Evolutionary conservation across 2,329 filamentous ascomycete genomes (phyloP), one percentile per base, ranked within the genome.

Genomic region (Trichoderma koningiopsis): DNA sequence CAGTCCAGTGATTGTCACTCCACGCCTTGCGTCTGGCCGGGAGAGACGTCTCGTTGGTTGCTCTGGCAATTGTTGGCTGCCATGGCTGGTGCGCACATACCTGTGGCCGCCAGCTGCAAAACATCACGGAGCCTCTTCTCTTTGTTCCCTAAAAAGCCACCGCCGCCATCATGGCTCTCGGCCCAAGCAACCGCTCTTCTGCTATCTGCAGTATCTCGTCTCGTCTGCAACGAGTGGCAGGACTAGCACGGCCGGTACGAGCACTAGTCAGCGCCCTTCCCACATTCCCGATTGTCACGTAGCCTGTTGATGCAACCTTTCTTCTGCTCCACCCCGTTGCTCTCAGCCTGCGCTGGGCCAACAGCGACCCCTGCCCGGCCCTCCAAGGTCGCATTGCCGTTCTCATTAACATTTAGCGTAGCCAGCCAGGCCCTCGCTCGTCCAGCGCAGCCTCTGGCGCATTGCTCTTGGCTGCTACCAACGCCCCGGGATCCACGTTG

Each of bases 201-300:
- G 33, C 56, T 16, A 35, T 27, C 19, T 16, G 16, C 22, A 31
- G 35, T 11, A 43, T 43, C 40, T 43, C 37, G 37, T 40, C 40
- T n/a, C 40, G 2, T 43, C 37, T 43, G 40, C 40, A 43, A n/a
- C 40, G 19, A n/a, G 16, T 19, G 16, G 40, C 40, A 43, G 40
- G 40, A 43, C 40, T 43, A 43, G 40, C 40, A 43, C 59, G 33
- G 49, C 33, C 16, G 19, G 53, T 67, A 67, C 55, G 53, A 59
- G 55, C 55, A 67, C 63, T 67, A 67, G 63, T 67, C 63, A 67
- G 55, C 60, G 60, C 58, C 59, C 52, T 69, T 69, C 59, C 67
- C 67, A 63, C 58, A 69, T 69, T 37, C 60, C 59, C 53, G 61
- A 69, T 69, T 69, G 67, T 69, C 67, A 69, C 67, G 67, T 69